Percentiles rank a stretch among this genome's conserved stretches.
phyloP scores from a whole-genome alignment of 164 flowering plant genomes.

The Chimonanthus salicifolius region DNA sequence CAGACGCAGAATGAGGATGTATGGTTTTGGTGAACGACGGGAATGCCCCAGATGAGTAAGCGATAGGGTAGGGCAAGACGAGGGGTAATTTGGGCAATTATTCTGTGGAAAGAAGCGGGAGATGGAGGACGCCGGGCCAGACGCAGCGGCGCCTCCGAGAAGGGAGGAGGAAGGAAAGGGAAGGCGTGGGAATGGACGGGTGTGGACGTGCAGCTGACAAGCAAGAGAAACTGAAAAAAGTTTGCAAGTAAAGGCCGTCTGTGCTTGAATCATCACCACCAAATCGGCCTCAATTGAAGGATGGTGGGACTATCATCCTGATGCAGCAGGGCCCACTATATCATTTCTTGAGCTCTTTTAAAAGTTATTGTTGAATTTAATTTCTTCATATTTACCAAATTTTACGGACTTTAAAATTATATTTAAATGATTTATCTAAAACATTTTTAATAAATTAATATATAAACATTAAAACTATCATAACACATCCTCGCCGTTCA shows the following conservation, averaged over 20 bases:
- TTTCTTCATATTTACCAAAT: too few relatives aligned
- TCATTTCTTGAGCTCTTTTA: not conserved
- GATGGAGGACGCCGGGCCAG: slow-evolving; percentile 22
- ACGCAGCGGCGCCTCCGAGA: slow-evolving; percentile 28
- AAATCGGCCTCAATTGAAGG: not conserved
- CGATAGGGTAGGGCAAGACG: not conserved
- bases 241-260: not conserved
- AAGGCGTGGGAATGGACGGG: not conserved
- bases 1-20: not conserved
- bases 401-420: too few relatives aligned
- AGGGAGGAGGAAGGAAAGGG: not conserved
- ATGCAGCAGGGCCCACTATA: not conserved
- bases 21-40: not conserved
- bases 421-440: too few relatives aligned
- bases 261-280: not conserved
- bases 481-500: too few relatives aligned
- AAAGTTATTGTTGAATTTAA: too few relatives aligned
- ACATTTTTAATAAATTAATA: too few relatives aligned
- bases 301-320: not conserved
- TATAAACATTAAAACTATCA: too few relatives aligned
- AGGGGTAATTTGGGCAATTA: slow-evolving; percentile 8
- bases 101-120: not conserved
- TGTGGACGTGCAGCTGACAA: not conserved
- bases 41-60: not conserved
- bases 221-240: not conserved